These are phyloP conservation scores for Paramyrothecium sp. DNA, from an alignment of 2,329 filamentous ascomycete species.

Conservation along the genomic window DNA sequence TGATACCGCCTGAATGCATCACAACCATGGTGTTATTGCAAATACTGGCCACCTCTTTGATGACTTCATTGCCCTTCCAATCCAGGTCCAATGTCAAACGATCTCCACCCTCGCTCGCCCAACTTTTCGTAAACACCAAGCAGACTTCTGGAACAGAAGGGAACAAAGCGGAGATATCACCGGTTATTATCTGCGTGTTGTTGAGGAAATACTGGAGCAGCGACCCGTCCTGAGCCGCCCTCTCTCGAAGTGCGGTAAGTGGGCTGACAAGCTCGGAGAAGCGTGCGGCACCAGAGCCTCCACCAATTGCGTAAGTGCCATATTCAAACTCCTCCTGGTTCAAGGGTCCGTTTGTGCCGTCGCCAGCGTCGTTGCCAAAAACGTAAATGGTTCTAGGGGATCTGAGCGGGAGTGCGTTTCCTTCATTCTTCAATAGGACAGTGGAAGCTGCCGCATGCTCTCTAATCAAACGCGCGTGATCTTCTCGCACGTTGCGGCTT, in stretches of 20 bases:
- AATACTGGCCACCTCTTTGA: constrained; percentile 54
- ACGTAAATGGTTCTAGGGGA: background rate
- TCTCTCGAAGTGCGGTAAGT: background rate
- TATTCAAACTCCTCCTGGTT: background rate
- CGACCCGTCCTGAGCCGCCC: background rate
- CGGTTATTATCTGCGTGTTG: background rate
- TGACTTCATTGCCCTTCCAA: constrained; percentile 43
- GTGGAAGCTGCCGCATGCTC: background rate
- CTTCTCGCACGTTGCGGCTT: background rate
- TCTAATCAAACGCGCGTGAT: background rate
- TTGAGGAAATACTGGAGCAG: background rate
- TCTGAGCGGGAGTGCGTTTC: background rate
- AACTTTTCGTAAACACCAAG: constrained; percentile 5
- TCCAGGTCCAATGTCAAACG: background rate
- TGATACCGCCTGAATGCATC: constrained; percentile 61
- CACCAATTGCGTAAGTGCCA: background rate
- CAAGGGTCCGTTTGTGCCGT: background rate
- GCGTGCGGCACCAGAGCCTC: background rate
- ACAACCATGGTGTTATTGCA: constrained; percentile 65
- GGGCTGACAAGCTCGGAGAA: background rate
- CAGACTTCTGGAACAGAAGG: constrained; percentile 3
- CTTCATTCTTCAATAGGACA: background rate
- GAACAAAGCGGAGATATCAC: background rate
- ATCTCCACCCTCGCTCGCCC: constrained; percentile 2
- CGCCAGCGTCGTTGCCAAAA: background rate